Conservation (phyloP, 768 basidiomycete genomes). For the Russula ochroleuca region DNA sequence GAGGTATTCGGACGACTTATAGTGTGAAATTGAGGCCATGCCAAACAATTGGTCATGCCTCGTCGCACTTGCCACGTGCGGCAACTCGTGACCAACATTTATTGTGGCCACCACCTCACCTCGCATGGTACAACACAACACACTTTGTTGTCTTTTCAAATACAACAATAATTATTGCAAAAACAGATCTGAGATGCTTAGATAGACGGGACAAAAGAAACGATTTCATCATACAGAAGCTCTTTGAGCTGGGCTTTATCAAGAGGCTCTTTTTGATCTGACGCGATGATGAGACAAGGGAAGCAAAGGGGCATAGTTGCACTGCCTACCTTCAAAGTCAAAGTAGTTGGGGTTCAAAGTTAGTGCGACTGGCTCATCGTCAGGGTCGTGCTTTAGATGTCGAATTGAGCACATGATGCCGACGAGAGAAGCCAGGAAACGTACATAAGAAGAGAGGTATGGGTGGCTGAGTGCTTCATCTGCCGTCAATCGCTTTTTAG, state of each 20-base stretch:
- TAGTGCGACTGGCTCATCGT: conserved; percentile 81
- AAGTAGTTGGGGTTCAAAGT: conserved; percentile 84
- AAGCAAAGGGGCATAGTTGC: neutral
- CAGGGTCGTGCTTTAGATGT: conserved; percentile 65
- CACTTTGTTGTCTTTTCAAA: neutral
- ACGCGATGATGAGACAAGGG: conserved; percentile 16
- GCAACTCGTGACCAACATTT: neutral
- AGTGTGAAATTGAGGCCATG: too few relatives aligned
- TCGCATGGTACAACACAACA: neutral
- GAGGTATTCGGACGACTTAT: too few relatives aligned
- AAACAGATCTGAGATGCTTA: conserved; percentile 31
- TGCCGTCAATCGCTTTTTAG: conserved; percentile 78
- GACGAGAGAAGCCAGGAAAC: conserved; percentile 28
- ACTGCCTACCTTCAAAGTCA: conserved; percentile 73
- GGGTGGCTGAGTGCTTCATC: conserved; percentile 81
- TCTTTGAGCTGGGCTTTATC: conserved; percentile 78
- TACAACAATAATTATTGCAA: conserved; percentile 10
- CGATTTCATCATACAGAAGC: conserved; percentile 79
- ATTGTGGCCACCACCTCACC: neutral
- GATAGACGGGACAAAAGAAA: conserved; percentile 65
- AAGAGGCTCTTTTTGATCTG: conserved; percentile 69
- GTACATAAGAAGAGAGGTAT: conserved; percentile 71
- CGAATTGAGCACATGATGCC: conserved; percentile 10
- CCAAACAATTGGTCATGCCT: too few relatives aligned
- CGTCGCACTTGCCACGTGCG: too few relatives aligned